Conservation (phyloP, 2,329 filamentous ascomycete genomes). For the Xylariaceae sp. region DNA sequence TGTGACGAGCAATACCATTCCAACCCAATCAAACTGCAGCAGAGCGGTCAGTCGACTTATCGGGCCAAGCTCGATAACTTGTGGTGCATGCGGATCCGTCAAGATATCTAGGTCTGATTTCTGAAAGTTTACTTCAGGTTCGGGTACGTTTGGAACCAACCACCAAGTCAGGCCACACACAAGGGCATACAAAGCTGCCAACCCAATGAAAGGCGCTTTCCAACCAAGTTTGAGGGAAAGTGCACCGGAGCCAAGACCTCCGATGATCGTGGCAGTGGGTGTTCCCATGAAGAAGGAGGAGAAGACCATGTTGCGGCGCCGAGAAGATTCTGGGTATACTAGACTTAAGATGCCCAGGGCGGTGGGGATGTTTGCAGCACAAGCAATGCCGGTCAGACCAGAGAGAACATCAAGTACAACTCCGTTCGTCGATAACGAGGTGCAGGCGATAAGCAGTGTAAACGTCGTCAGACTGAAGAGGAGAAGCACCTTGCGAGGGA, state of each 20-base stretch:
- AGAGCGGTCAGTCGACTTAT: constrained; percentile 16
- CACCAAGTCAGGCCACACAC: constrained; percentile 25
- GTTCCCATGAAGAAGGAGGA: constrained; percentile 34
- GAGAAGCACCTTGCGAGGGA: constrained; percentile 30
- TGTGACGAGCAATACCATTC: constrained; percentile 26
- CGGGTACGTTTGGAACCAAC: constrained; percentile 27
- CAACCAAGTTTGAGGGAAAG: constrained; percentile 27
- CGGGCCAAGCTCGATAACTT: constrained; percentile 18
- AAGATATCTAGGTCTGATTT: constrained; percentile 18
- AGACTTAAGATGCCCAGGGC: constrained; percentile 31
- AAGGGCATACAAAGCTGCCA: constrained; percentile 27
- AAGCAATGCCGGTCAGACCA: constrained; percentile 30
- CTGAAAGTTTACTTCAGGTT: constrained; percentile 15
- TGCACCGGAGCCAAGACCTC: constrained; percentile 31
- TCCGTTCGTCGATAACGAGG: constrained; percentile 26
- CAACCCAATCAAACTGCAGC: constrained; percentile 30
- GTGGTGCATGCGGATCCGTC: constrained; percentile 18
- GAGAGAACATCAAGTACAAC: constrained; percentile 30
- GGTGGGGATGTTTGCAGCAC: constrained; percentile 31
- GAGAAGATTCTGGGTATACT: constrained; percentile 28
- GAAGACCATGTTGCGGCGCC: constrained; percentile 32
- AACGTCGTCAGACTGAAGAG: constrained; percentile 27
- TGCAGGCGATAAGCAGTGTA: constrained; percentile 26
- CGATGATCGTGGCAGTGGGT: constrained; percentile 30
- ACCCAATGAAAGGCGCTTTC: constrained; percentile 31